phyloP scores from a whole-genome alignment of 2,329 filamentous ascomycete genomes.

The Colletotrichum sp. region DNA sequence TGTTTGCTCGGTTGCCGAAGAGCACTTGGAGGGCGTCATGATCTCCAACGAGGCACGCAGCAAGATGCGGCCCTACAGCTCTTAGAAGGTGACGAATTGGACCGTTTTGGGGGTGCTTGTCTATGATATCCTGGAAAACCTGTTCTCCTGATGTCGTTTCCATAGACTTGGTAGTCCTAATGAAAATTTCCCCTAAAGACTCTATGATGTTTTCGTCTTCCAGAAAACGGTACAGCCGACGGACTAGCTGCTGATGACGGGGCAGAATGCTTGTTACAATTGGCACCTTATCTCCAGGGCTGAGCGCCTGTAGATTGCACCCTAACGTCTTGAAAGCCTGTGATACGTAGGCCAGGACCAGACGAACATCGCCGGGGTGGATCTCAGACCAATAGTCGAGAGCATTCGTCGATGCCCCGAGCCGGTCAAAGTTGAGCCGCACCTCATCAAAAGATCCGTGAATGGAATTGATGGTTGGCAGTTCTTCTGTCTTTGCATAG shows the following conservation, averaged over 20 bases:
- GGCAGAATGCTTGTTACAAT: constrained; percentile 19
- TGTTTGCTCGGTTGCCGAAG: constrained; percentile 35
- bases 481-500: rapidly evolving
- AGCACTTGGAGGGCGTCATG: constrained; percentile 41
- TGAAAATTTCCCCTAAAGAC: background rate
- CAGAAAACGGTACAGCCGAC: constrained; percentile 30
- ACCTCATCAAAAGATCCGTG: background rate
- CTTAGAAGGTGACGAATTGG: constrained; percentile 35
- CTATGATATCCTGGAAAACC: constrained; percentile 30
- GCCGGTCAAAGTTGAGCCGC: constrained; percentile 1
- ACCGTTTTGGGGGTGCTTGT: constrained; percentile 34
- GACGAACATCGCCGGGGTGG: constrained; percentile 30
- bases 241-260: constrained; percentile 31
- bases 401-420: background rate
- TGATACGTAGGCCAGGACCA: constrained; percentile 36
- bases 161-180: constrained; percentile 10
- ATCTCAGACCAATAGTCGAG: constrained; percentile 29
- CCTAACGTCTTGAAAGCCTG: constrained; percentile 35
- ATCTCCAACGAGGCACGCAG: constrained; percentile 40
- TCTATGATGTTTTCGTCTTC: constrained; percentile 20
- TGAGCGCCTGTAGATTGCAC: constrained; percentile 25
- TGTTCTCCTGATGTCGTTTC: constrained; percentile 2
- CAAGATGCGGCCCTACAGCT: constrained; percentile 36
- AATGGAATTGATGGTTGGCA: background rate
- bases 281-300: constrained; percentile 25